These are phyloP conservation scores for Citrus medica DNA, from an alignment of 345 rosid species.

Conservation along the genomic window DNA sequence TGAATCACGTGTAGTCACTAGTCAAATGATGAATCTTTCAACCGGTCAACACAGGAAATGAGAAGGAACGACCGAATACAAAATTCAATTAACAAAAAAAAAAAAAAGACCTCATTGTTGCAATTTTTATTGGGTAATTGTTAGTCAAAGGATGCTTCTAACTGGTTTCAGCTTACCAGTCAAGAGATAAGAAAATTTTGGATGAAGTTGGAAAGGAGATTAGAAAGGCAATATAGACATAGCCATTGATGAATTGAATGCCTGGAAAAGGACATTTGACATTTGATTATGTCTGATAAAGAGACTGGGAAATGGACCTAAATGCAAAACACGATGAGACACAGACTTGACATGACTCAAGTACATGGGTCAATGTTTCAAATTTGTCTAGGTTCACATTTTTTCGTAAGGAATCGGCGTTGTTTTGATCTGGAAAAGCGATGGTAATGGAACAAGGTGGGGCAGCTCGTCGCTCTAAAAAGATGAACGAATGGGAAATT, in stretches of 20 bases:
- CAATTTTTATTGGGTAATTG: not conserved
- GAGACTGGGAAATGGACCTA: not conserved
- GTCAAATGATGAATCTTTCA: slow-evolving; percentile 14
- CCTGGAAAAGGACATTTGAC: not conserved
- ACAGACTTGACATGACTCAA: not conserved
- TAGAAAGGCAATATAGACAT: not conserved
- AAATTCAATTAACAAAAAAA: not conserved
- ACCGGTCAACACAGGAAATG: not conserved
- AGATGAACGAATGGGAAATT: no score
- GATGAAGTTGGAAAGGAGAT: no score
- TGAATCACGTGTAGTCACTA: slow-evolving; percentile 6
- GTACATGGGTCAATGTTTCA: no score
- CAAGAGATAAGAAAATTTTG: not conserved
- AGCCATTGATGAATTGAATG: not conserved
- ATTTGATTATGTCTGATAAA: not conserved
- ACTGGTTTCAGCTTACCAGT: not conserved
- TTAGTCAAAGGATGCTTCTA: not conserved
- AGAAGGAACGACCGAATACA: slow-evolving; percentile 4
- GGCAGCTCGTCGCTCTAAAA: no score
- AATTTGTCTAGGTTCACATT: no score
- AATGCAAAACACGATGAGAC: not conserved
- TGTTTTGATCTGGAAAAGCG: no score
- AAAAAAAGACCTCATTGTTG: not conserved
- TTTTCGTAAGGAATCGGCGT: no score
- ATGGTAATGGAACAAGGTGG: no score